A percentile compares a stretch with the other conserved stretches of the same genome.
Conservation (phyloP, 192 early-diverging fungal species). For the Podochytrium sp. region DNA sequence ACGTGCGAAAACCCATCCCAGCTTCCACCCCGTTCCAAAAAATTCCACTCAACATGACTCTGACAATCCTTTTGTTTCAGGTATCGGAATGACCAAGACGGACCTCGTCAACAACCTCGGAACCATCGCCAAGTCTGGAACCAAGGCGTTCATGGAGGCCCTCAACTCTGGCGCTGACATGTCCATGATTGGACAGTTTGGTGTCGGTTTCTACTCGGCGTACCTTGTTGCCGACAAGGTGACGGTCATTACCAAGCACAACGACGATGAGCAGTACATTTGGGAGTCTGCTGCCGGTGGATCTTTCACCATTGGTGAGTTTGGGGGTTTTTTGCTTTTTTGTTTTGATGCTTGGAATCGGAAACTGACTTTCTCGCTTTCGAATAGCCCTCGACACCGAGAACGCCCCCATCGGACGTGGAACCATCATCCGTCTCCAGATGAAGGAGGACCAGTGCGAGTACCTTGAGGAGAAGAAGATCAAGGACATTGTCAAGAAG, state of each 20-base stretch:
- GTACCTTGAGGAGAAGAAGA: conserved; percentile 98
- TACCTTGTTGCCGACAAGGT: conserved; percentile 99
- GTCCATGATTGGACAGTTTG: conserved; percentile 99
- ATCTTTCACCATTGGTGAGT: conserved; percentile 78
- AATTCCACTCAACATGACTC: not conserved
- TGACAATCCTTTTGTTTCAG: conserved; percentile 26
- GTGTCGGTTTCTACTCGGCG: conserved; percentile 99
- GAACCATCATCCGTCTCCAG: conserved; percentile 92
- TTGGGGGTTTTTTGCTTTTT: not conserved
- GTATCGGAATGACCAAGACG: conserved; percentile 95
- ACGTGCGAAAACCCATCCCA: not conserved
- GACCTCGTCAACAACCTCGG: conserved; percentile 97
- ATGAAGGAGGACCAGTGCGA: conserved; percentile 99
- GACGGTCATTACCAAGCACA: conserved; percentile 94
- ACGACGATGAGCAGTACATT: conserved; percentile 95
- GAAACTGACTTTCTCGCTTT: not conserved
- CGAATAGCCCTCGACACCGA: conserved; percentile 76
- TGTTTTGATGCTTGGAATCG: not conserved
- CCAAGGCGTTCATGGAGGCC: conserved; percentile 99
- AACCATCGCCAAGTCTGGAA: conserved; percentile 99
- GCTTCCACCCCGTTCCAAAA: not conserved
- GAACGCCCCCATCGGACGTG: conserved; percentile 91
- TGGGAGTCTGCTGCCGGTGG: conserved; percentile 92
- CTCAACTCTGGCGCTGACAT: conserved; percentile 94
- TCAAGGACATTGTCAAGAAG: conserved; percentile 99